Evolutionary conservation across 2,329 filamentous ascomycete genomes (phyloP).

Genomic region (Fusarium papillatum): DNA sequence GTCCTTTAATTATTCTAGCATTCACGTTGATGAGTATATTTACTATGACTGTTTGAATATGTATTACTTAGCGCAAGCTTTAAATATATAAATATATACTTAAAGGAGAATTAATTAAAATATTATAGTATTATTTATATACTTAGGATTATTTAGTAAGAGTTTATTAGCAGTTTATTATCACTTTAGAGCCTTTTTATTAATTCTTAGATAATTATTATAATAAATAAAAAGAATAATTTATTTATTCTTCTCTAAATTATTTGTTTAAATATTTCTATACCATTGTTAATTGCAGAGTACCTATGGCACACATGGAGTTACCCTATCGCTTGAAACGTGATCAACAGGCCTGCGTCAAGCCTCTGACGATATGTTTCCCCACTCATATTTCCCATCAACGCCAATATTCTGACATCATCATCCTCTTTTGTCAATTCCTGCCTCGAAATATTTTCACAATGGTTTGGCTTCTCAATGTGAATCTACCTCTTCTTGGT

Average conservation of each 20-base stretch:
- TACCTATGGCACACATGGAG: neutral
- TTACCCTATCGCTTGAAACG: neutral
- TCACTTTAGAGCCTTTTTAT: no score
- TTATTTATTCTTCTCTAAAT: no score
- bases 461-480: neutral
- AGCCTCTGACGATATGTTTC: neutral
- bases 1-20: neutral
- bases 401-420: neutral
- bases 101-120: neutral
- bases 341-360: neutral
- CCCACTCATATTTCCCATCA: neutral
- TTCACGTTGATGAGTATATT: neutral
- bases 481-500: no score
- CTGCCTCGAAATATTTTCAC: neutral
- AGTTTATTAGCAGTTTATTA: fast-evolving
- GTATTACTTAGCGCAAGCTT: neutral
- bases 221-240: neutral
- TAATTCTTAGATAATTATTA: neutral
- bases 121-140: neutral
- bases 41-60: neutral
- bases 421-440: neutral
- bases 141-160: fast-evolving
- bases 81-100: neutral
- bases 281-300: neutral
- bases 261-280: neutral